Evolutionary conservation across 2,329 filamentous ascomycete genomes (phyloP).

Genomic region (Pseudogymnoascus sp.): DNA sequence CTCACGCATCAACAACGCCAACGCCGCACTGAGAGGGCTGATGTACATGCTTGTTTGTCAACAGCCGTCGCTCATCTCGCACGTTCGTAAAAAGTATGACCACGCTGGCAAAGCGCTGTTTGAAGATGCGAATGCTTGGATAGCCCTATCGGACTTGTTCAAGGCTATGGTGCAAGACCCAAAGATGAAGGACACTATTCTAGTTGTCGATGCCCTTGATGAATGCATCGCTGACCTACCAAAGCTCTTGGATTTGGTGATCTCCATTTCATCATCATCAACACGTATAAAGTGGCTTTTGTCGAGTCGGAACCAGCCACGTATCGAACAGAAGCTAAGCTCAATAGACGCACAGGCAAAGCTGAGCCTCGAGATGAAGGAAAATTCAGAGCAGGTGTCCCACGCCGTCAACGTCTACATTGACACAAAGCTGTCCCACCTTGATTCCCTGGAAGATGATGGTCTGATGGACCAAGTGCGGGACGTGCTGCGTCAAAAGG

Average conservation of each 20-base stretch:
- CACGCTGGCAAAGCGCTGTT: constrained; percentile 31
- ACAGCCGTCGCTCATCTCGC: constrained; percentile 27
- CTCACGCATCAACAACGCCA: constrained; percentile 31
- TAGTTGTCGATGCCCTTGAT: constrained; percentile 42
- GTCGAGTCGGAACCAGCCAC: constrained; percentile 36
- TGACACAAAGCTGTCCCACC: constrained; percentile 25
- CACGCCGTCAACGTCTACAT: constrained; percentile 34
- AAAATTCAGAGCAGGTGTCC: constrained; percentile 30
- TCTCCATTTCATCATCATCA: constrained; percentile 17
- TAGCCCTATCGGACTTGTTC: constrained; percentile 33
- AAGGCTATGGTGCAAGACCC: constrained; percentile 33
- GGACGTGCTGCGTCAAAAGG: constrained; percentile 20
- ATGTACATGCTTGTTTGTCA: constrained; percentile 34
- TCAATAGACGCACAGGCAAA: constrained; percentile 14
- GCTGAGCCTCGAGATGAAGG: constrained; percentile 32
- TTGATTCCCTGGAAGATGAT: constrained; percentile 21
- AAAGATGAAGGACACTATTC: constrained; percentile 21
- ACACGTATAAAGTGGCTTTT: constrained; percentile 35
- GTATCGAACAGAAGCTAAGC: constrained; percentile 31
- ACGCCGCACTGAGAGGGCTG: constrained; percentile 36
- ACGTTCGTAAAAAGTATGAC: constrained; percentile 32
- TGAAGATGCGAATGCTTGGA: constrained; percentile 33
- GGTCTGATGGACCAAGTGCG: constrained; percentile 22
- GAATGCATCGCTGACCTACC: constrained; percentile 31
- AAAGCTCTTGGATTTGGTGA: constrained; percentile 33